Evolutionary conservation across 1,139 yeast species (phyloP).

Genomic region (Lodderomyces pseudojiufengensis): DNA sequence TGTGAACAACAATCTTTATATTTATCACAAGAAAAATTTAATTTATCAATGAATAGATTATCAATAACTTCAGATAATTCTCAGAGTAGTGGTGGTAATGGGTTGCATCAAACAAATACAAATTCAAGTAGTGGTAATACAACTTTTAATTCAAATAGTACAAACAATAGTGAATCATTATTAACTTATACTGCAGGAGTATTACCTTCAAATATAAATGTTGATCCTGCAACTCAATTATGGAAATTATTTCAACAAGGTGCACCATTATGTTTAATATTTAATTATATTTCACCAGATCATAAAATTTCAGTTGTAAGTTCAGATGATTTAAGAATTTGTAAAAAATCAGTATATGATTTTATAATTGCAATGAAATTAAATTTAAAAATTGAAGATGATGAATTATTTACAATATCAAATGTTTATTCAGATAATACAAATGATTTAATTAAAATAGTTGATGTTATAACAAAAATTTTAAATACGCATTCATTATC

Average conservation of each 20-base stretch:
- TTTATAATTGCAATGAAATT: conserved; percentile 84
- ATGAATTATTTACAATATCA: conserved; percentile 76
- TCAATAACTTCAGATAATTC: conserved; percentile 25
- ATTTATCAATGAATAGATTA: conserved; percentile 16
- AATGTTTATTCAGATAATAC: conserved; percentile 85
- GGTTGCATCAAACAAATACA: background rate
- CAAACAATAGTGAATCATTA: conserved; percentile 23
- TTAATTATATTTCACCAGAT: conserved; percentile 52
- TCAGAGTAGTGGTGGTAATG: conserved; percentile 2
- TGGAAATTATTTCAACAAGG: conserved; percentile 92
- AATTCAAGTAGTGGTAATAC: background rate
- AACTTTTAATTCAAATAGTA: background rate
- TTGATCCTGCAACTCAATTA: conserved; percentile 90
- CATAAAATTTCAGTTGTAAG: conserved; percentile 51
- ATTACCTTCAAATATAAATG: conserved; percentile 64
- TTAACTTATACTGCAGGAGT: conserved; percentile 73
- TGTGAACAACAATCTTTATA: conserved; percentile 73
- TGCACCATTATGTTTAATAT: conserved; percentile 82
- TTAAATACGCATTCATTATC: conserved; percentile 12
- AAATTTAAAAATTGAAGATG: conserved; percentile 72
- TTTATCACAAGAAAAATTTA: conserved; percentile 35
- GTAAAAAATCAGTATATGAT: conserved; percentile 88
- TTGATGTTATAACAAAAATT: conserved; percentile 64
- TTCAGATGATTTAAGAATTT: conserved; percentile 75
- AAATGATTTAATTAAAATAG: conserved; percentile 68